Evolutionary conservation across 1,284 basidiomycete species (phyloP).

Genomic region (Hemileia vastatrix): DNA sequence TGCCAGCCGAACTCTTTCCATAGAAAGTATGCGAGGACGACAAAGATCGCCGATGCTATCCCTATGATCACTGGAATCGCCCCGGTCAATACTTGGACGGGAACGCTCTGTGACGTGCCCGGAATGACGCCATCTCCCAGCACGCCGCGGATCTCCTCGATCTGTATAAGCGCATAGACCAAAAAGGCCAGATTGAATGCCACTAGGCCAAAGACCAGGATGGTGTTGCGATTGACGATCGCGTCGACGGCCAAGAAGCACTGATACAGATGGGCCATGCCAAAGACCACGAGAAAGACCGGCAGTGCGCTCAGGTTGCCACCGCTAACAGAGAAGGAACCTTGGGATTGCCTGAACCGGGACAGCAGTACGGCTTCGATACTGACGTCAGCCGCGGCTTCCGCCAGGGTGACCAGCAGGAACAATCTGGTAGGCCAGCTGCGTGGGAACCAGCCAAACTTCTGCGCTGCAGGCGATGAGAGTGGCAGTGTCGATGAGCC

Average conservation of each 20-base stretch:
- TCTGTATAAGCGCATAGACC: slow-evolving; percentile 18
- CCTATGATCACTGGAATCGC: slow-evolving; percentile 7
- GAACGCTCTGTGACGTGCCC: neutral
- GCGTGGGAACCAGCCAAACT: too few relatives aligned
- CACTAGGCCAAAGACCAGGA: slow-evolving; percentile 11
- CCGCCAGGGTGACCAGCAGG: slow-evolving; percentile 1
- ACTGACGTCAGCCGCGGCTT: slow-evolving; percentile 4
- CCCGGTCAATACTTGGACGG: neutral
- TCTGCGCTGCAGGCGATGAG: too few relatives aligned
- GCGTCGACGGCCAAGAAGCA: slow-evolving; percentile 12
- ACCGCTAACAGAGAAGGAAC: neutral
- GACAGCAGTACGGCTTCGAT: slow-evolving; percentile 1
- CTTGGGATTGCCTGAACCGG: neutral
- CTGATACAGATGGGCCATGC: slow-evolving; percentile 18
- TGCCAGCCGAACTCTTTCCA: slow-evolving; percentile 20
- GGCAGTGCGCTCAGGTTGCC: neutral
- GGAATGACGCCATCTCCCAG: too few relatives aligned
- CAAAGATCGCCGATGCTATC: neutral
- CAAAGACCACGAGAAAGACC: slow-evolving; percentile 16
- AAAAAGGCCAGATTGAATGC: slow-evolving; percentile 12
- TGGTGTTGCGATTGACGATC: slow-evolving; percentile 11
- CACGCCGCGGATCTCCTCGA: slow-evolving; percentile 1
- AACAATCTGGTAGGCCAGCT: neutral
- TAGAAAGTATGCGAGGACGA: slow-evolving; percentile 9
- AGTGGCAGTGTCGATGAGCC: too few relatives aligned